Percentiles rank a stretch among this genome's conserved stretches.
phyloP scores from a whole-genome alignment of 108 stramenopile species.

The Nitzschia inconspicua region DNA sequence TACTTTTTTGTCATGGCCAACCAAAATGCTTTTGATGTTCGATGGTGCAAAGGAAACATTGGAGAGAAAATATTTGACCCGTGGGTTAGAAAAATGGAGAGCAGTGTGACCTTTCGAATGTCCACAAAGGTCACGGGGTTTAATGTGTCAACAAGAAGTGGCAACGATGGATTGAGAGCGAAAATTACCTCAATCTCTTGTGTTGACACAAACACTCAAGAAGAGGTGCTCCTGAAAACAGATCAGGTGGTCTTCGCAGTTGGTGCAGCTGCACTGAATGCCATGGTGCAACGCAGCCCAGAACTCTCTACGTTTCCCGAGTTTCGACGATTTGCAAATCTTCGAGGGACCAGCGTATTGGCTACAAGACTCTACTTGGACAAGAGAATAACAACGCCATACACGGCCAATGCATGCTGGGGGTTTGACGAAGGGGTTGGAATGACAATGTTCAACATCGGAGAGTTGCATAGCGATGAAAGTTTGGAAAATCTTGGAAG shows the following conservation, averaged over 20 bases:
- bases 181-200: slow-evolving; percentile 6
- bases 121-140: slow-evolving; percentile 52
- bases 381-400: slow-evolving; percentile 42
- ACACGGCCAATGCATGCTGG: slow-evolving; percentile 84
- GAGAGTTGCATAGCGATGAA: slow-evolving; percentile 45
- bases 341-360: slow-evolving; percentile 70
- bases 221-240: slow-evolving; percentile 50
- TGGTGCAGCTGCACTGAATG: slow-evolving; percentile 68
- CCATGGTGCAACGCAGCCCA: slow-evolving; percentile 50
- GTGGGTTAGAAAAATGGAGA: slow-evolving; percentile 56
- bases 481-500: slow-evolving; percentile 14
- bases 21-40: slow-evolving; percentile 78
- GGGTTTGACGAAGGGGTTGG: slow-evolving; percentile 82
- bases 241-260: slow-evolving; percentile 78
- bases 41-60: slow-evolving; percentile 79
- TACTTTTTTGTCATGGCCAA: slow-evolving; percentile 79
- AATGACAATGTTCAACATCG: slow-evolving; percentile 81
- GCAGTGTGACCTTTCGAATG: slow-evolving; percentile 41
- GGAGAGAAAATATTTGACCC: slow-evolving; percentile 75
- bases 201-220: too few species aligned
- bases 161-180: slow-evolving; percentile 14
- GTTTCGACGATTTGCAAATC: slow-evolving; percentile 64
- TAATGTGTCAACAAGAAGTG: slow-evolving; percentile 4
- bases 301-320: slow-evolving; percentile 49
- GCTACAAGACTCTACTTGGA: slow-evolving; percentile 76